Percentiles rank a stretch among this genome's conserved stretches.
Evolutionary conservation across 768 basidiomycete genomes (phyloP).

Genomic region (Porphyrellus cyaneotinctus): DNA sequence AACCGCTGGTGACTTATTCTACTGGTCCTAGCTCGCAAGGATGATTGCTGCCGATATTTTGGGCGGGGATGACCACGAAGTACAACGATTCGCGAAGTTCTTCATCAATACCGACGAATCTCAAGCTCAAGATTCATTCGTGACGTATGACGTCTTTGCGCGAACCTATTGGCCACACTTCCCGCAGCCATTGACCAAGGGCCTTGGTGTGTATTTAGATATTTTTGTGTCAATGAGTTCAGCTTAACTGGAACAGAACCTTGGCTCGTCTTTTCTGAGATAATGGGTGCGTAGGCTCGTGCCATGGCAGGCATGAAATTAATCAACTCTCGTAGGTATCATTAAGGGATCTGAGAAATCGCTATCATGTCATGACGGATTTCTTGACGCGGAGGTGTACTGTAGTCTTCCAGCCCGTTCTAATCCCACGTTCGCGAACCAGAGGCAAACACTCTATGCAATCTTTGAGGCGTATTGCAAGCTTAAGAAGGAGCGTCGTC

Average conservation of each 20-base stretch:
- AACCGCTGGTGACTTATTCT: neutral
- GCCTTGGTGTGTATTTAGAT: slow-evolving; percentile 40
- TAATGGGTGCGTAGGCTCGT: slow-evolving; percentile 46
- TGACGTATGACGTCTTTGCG: slow-evolving; percentile 48
- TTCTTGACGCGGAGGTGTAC: slow-evolving; percentile 46
- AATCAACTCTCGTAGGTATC: slow-evolving; percentile 37
- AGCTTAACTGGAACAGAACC: slow-evolving; percentile 41
- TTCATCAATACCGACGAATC: slow-evolving; percentile 17
- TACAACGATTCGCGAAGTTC: slow-evolving; percentile 2
- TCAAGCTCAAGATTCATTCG: slow-evolving; percentile 20
- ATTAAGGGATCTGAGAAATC: slow-evolving; percentile 67
- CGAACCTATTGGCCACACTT: slow-evolving; percentile 58
- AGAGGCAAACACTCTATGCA: slow-evolving; percentile 45
- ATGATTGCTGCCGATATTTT: slow-evolving; percentile 28
- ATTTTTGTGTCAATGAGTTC: neutral
- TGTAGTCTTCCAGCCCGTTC: slow-evolving; percentile 45
- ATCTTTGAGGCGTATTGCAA: slow-evolving; percentile 52
- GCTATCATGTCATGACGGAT: slow-evolving; percentile 31
- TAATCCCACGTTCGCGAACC: slow-evolving; percentile 51
- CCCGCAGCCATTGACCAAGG: slow-evolving; percentile 45
- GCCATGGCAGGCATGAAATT: neutral
- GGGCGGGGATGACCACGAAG: slow-evolving; percentile 1
- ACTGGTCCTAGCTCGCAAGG: slow-evolving; percentile 15
- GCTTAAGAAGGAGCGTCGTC: slow-evolving; percentile 38
- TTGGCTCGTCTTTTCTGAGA: slow-evolving; percentile 57